Evolutionary conservation across 2,329 filamentous ascomycete species (phyloP).

Genomic region (Colletotrichum noveboracense): DNA sequence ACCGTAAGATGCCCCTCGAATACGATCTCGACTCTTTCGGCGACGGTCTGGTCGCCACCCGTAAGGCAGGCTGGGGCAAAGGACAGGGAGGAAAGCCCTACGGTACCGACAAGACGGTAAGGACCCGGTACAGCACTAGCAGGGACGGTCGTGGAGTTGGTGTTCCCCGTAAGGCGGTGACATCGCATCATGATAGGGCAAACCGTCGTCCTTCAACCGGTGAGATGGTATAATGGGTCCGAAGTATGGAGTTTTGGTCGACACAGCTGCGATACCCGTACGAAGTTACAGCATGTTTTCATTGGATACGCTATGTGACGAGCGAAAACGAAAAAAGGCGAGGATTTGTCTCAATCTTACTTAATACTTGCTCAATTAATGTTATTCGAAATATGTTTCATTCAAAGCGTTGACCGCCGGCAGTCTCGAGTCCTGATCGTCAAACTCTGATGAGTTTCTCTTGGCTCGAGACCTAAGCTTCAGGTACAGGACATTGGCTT

Average conservation of each 20-base stretch:
- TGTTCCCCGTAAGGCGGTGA: slow-evolving; percentile 5
- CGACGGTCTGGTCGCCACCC: slow-evolving; percentile 59
- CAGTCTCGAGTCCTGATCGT: background rate
- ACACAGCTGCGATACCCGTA: background rate
- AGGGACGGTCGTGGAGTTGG: background rate
- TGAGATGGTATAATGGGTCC: background rate
- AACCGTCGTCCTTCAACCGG: background rate
- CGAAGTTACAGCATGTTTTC: background rate
- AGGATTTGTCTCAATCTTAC: background rate
- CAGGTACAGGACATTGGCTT: background rate
- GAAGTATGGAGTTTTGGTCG: background rate
- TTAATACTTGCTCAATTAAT: background rate
- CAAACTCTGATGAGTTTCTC: background rate
- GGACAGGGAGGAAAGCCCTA: background rate
- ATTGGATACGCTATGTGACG: background rate
- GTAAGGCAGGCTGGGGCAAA: slow-evolving; percentile 64
- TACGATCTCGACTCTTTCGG: slow-evolving; percentile 52
- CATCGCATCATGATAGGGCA: background rate
- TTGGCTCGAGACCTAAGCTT: slow-evolving; percentile 1
- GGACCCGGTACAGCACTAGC: background rate
- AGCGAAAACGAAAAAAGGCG: background rate
- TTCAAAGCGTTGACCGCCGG: background rate
- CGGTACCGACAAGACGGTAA: background rate
- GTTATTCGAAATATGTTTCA: background rate
- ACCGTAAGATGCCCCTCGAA: slow-evolving; percentile 60